Evolutionary conservation across 2,329 filamentous ascomycete species (phyloP), one percentile per base, ranked within the genome.

Genomic region (Anisogramma anomala): DNA sequence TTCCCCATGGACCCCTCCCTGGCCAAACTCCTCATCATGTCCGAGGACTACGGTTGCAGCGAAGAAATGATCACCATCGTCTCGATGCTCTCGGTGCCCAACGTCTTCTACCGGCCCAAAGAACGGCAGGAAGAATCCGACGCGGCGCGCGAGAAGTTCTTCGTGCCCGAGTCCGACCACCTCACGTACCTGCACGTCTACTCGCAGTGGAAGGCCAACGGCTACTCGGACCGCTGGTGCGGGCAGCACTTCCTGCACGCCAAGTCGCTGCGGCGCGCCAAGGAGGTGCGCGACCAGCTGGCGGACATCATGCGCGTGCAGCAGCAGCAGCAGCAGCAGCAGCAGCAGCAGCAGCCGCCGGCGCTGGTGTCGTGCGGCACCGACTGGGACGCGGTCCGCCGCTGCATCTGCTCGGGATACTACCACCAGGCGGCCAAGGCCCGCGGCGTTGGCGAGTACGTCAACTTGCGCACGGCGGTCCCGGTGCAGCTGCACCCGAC

Each of bases 11-110:
- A 98, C 50, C 91, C 91, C 0, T 88, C 88, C 0, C 69, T 98
- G 8, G 87, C 89, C 6, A 98, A 98, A 61, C 77, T 98, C 10
- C 74, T 98, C 41, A 94, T 98, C 56, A 94, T 84, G 33, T 82
- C 87, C 0, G 82, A 84, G 40, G 80, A 88, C 48, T 95, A 95
- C 58, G 82, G 77, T 33, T 98, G 91, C 63, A 91, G 82, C 59
- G 89, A 96, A 63, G 91, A 98, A 62, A 95, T 98, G 83, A 75
- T 95, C 17, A 96, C 88, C 0, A 96, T 98, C 36, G 91, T 98
- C 17, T 89, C 87, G 18, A 96, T 98, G 91, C 74, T 98, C 7
- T 94, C 86, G 1, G 91, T 98, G 0, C 91, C 91, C 8, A 93
- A 82, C 48, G 91, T 96, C 20, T 98, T 96, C 63, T 96, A 95